Conservation (phyloP, 2,329 filamentous ascomycete genomes). For the Trichoderma polysporum region DNA sequence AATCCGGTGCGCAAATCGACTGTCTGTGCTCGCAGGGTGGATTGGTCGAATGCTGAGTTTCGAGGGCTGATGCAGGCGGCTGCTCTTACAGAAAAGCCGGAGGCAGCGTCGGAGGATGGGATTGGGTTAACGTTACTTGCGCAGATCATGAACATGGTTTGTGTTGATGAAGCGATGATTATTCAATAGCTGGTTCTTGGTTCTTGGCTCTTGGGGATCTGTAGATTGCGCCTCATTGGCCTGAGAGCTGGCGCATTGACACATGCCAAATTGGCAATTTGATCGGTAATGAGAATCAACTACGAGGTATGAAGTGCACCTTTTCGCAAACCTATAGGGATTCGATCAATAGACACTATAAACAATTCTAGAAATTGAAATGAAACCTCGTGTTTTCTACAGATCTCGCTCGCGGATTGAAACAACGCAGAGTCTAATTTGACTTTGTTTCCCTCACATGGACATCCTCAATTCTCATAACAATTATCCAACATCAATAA, state of each 20-base stretch:
- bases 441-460: background rate
- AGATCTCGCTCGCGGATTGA: background rate
- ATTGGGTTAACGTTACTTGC: background rate
- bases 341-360: too few relatives aligned
- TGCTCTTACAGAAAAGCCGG: background rate
- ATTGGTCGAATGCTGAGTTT: background rate
- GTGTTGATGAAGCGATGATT: background rate
- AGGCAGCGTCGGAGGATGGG: background rate
- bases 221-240: background rate
- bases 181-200: background rate
- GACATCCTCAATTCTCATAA: background rate
- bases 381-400: background rate
- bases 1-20: background rate
- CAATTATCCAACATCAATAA: background rate
- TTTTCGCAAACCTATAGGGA: background rate
- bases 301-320: background rate
- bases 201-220: background rate
- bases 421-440: background rate
- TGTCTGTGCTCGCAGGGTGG: background rate
- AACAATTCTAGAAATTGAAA: background rate
- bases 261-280: conserved; percentile 3
- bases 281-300: background rate
- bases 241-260: background rate
- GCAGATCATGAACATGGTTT: background rate
- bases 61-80: background rate